Conservation (phyloP, 2,329 filamentous ascomycete genomes). For the Biscogniauxia marginata region DNA sequence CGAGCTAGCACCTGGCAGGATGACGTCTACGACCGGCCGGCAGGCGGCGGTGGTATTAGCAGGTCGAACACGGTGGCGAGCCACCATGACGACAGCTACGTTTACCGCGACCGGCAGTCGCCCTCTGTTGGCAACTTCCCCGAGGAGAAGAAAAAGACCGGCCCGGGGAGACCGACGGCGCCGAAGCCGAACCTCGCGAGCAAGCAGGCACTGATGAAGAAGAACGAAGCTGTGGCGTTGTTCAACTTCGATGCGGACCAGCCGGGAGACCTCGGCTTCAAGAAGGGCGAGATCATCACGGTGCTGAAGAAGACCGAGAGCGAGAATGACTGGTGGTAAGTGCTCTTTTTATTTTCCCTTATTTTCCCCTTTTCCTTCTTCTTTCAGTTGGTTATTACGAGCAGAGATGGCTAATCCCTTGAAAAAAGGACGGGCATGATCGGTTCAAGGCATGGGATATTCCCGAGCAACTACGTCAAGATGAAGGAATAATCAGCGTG, state of each 20-base stretch:
- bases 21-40: slow-evolving; percentile 66
- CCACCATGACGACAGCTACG: slow-evolving; percentile 47
- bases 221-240: slow-evolving; percentile 84
- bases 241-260: slow-evolving; percentile 96
- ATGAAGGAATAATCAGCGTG: slow-evolving; percentile 55
- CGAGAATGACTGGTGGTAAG: slow-evolving; percentile 90
- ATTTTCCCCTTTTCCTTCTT: too few relatives aligned
- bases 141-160: slow-evolving; percentile 46
- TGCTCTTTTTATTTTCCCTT: slow-evolving; percentile 28
- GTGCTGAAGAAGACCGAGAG: slow-evolving; percentile 93
- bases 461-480: slow-evolving; percentile 79
- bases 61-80: slow-evolving; percentile 52
- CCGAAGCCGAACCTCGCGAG: slow-evolving; percentile 82
- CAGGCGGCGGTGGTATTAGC: slow-evolving; percentile 37
- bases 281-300: slow-evolving; percentile 95
- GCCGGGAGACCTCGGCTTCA: slow-evolving; percentile 88
- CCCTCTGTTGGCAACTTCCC: slow-evolving; percentile 47
- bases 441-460: slow-evolving; percentile 82
- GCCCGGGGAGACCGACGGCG: slow-evolving; percentile 76
- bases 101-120: slow-evolving; percentile 32
- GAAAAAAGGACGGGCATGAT: slow-evolving; percentile 76
- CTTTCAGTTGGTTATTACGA: too few relatives aligned
- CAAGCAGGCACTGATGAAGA: slow-evolving; percentile 55
- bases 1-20: slow-evolving; percentile 73
- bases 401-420: slow-evolving; percentile 1